A percentile compares a stretch with the other conserved stretches of the same genome.
These are phyloP conservation scores for Amaranthus tricolor DNA, from an alignment of 179 eudicot species.

Conservation along the genomic window DNA sequence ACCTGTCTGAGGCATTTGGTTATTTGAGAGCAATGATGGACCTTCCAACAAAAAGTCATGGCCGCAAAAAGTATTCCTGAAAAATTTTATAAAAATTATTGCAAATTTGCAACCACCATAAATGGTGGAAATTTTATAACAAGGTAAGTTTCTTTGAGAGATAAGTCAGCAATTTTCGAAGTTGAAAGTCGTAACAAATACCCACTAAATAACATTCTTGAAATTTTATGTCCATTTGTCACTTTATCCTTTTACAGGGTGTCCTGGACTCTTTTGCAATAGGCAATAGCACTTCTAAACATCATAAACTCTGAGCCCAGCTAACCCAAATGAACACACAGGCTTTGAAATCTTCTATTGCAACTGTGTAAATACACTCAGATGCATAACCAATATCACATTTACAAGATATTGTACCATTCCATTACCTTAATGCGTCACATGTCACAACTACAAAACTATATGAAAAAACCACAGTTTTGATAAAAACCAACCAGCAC, in stretches of 20 bases:
- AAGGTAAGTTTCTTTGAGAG: not conserved
- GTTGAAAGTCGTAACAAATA: not conserved
- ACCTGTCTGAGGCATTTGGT: slow-evolving; percentile 24
- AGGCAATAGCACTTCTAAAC: not conserved
- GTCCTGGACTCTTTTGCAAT: not conserved
- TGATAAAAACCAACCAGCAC: not conserved
- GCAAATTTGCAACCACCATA: not conserved
- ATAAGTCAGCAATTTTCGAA: not conserved
- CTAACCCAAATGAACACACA: not conserved
- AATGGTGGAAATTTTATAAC: not conserved
- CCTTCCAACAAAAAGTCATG: slow-evolving; percentile 33
- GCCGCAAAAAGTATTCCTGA: slow-evolving; percentile 22
- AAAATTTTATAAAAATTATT: slow-evolving; percentile 8
- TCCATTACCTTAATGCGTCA: not conserved
- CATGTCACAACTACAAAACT: not conserved
- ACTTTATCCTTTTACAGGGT: not conserved
- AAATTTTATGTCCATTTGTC: not conserved
- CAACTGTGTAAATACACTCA: not conserved
- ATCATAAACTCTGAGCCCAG: not conserved
- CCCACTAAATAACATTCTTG: not conserved
- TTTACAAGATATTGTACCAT: not conserved
- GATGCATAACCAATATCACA: not conserved
- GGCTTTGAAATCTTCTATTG: not conserved
- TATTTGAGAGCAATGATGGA: slow-evolving; percentile 34
- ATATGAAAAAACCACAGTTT: not conserved